Evolutionary conservation across 2,329 filamentous ascomycete species (phyloP), one percentile per base, ranked within the genome.

Genomic region (Talaromyces sp.): DNA sequence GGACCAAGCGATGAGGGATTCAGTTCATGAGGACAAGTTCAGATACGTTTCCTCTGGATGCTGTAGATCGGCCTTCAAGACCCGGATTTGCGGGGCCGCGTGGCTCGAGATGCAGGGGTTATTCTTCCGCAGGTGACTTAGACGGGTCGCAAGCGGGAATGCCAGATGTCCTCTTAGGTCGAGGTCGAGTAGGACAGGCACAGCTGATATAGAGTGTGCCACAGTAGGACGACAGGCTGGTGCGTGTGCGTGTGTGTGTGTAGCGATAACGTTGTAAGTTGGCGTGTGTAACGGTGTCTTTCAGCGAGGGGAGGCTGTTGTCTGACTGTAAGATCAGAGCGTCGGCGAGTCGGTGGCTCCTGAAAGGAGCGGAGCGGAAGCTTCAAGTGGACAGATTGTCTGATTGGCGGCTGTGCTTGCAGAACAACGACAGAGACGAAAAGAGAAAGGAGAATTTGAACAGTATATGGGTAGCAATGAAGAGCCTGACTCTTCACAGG

Each of bases 91-190:
- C 61, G 61, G 61, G 61, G 50, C 61, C 39, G 61, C 50, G 61
- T 63, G 61, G 61, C 39, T 63, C n/a, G 41, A 27, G 61, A 47
- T 24, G 50, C 61, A 63, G 52, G 50, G 50, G 49, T 27, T 47
- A n/a, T 63, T 43, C 22, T 57, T 63, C 50, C 61, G 50, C 37
- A 43, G 56, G n/a, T 33, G 39, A 31, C 22, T 9, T 43, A 7
- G 31, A 6, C 60, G 31, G 14, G 41, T 62, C 37, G 60, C 45
- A 37, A 52, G 60, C 60, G 47, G 22, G 60, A 47, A 63, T 63
- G 50, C 50, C 61, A 63, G 50, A 57, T 57, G 61, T n/a, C 61
- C 61, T 62, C 45, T 63, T 43, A n/a, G 24, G 37, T 41, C 16
- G 33, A 62, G 50, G 45, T 35, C 13, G 41, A 39, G n/a, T 57